Percentiles rank a stretch among this genome's conserved stretches.
Evolutionary conservation across 2,329 filamentous ascomycete genomes (phyloP).

Genomic region (Sporothrix brasiliensis): DNA sequence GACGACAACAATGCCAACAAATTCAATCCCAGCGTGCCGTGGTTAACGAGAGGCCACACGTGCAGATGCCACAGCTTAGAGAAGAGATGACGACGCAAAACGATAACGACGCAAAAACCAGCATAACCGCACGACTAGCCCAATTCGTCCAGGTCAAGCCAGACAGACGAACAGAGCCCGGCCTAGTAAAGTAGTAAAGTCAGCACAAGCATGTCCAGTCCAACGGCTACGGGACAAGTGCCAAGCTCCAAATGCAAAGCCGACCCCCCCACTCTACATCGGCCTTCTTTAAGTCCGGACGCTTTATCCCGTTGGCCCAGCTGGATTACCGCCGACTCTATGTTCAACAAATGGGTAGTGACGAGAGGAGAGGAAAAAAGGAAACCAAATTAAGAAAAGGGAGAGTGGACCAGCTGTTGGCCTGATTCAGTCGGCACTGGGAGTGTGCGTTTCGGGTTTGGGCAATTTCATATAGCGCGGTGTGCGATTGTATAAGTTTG

Average conservation of each 20-base stretch:
- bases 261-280: neutral
- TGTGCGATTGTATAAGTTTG: neutral
- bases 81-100: too few species aligned
- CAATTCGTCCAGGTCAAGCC: slow-evolving; percentile 12
- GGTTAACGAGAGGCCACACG: too few species aligned
- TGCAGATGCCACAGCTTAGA: too few species aligned
- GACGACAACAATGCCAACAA: neutral
- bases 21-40: too few species aligned
- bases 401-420: neutral
- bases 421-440: neutral
- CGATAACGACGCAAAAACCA: too few species aligned
- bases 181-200: too few species aligned
- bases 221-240: neutral
- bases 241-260: neutral
- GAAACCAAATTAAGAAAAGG: neutral
- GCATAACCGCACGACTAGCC: neutral
- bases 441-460: neutral
- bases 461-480: neutral
- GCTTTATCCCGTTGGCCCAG: slow-evolving; percentile 11
- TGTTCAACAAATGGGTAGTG: neutral
- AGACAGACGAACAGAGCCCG: too few species aligned
- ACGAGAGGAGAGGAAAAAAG: neutral
- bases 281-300: slow-evolving; percentile 28
- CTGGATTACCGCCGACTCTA: slow-evolving; percentile 9
- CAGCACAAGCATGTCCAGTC: neutral